Evolutionary conservation across 2,329 filamentous ascomycete genomes (phyloP).

Genomic region (Aspergillus candidus): DNA sequence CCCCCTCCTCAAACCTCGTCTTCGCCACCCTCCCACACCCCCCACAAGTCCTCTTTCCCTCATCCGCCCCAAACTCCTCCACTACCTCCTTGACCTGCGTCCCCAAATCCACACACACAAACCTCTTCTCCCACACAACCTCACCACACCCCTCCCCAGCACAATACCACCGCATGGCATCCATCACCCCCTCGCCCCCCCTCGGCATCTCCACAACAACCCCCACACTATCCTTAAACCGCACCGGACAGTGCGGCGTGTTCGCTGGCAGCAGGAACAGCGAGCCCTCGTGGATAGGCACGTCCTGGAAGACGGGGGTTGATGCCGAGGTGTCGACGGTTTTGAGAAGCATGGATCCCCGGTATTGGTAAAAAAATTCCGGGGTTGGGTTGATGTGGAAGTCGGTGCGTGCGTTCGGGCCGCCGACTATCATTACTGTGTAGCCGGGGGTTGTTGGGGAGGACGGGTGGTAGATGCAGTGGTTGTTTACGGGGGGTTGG

Average conservation of each 20-base stretch:
- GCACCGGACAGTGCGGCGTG: slow-evolving; percentile 92
- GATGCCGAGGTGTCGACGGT: slow-evolving; percentile 64
- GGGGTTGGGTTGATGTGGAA: slow-evolving; percentile 97
- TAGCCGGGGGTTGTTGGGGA: slow-evolving; percentile 75
- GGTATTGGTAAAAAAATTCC: slow-evolving; percentile 98
- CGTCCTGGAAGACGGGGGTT: slow-evolving; percentile 64
- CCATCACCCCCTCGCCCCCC: slow-evolving; percentile 57
- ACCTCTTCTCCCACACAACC: slow-evolving; percentile 77
- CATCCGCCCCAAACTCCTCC: slow-evolving; percentile 67
- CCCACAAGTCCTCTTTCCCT: slow-evolving; percentile 65
- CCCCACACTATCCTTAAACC: slow-evolving; percentile 90
- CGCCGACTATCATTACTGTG: slow-evolving; percentile 88
- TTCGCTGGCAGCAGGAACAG: slow-evolving; percentile 91
- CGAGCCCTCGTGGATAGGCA: slow-evolving; percentile 85
- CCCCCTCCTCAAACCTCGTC: slow-evolving; percentile 33
- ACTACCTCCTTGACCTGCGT: slow-evolving; percentile 93
- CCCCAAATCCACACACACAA: slow-evolving; percentile 84
- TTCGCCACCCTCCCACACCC: slow-evolving; percentile 72
- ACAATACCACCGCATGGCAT: slow-evolving; percentile 91
- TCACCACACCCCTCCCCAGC: slow-evolving; percentile 50
- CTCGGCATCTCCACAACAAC: slow-evolving; percentile 84
- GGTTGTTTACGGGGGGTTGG: slow-evolving; percentile 93
- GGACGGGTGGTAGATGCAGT: slow-evolving; percentile 76
- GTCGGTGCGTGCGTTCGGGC: slow-evolving; percentile 91
- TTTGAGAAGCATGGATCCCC: slow-evolving; percentile 88